Evolutionary conservation across 1,284 basidiomycete species (phyloP).

Genomic region (Fistulinella staudtii): DNA sequence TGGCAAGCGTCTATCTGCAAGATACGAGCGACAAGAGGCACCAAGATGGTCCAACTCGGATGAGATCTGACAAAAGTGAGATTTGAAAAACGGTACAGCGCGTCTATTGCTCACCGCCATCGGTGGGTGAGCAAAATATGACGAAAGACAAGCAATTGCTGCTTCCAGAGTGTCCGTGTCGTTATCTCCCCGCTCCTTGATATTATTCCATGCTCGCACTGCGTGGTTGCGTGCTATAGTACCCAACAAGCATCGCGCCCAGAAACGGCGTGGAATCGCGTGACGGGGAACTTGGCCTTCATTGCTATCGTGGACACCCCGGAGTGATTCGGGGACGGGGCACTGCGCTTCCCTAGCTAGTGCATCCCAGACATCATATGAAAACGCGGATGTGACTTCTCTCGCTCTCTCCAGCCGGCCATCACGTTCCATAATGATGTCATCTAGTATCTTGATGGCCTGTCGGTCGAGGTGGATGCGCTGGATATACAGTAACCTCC

Average conservation of each 20-base stretch:
- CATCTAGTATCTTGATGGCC: constrained; percentile 40
- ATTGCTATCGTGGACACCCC: constrained; percentile 10
- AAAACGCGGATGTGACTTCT: constrained; percentile 34
- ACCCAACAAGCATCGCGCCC: constrained; percentile 46
- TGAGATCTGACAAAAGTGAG: constrained; percentile 28
- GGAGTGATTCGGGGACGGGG: constrained; percentile 35
- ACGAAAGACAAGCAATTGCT: constrained; percentile 49
- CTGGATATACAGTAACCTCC: constrained; percentile 43
- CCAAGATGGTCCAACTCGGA: constrained; percentile 40
- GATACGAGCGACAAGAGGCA: constrained; percentile 38
- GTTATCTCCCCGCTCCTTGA: constrained; percentile 17
- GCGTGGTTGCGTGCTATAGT: constrained; percentile 44
- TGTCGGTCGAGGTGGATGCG: constrained; percentile 42
- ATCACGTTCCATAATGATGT: constrained; percentile 34
- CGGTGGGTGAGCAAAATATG: constrained; percentile 48
- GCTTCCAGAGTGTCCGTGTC: constrained; percentile 41
- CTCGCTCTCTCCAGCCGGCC: constrained; percentile 37
- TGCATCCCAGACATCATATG: constrained; percentile 54
- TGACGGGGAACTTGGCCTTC: constrained; percentile 28
- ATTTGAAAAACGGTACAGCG: neutral
- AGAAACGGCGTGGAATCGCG: constrained; percentile 48
- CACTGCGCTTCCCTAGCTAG: constrained; percentile 39
- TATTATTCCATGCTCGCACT: constrained; percentile 39
- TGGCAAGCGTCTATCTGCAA: constrained; percentile 26
- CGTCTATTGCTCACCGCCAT: constrained; percentile 35